Conservation (phyloP, 169 alveolate species). For the Plasmodium cynomolgi region DNA sequence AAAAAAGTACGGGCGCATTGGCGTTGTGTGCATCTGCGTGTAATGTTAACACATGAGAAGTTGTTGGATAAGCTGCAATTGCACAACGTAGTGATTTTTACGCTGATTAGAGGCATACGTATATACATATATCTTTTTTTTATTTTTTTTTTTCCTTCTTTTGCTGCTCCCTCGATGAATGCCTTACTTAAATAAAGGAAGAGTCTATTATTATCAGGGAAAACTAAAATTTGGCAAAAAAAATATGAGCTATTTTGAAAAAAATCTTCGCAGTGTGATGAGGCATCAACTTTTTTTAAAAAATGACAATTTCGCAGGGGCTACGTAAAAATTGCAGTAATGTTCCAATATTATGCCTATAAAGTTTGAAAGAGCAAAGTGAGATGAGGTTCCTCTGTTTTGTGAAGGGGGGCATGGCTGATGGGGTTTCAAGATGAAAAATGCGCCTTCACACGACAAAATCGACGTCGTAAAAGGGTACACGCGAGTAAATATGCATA, state of each 20-base stretch:
- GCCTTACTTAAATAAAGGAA: not conserved
- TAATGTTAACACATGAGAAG: not conserved
- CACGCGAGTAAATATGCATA: not conserved
- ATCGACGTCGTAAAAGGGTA: not conserved
- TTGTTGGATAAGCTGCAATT: not conserved
- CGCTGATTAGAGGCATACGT: not conserved
- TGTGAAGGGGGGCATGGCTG: not conserved
- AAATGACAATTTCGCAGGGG: not conserved
- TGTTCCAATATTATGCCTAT: not conserved
- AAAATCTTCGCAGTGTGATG: not conserved
- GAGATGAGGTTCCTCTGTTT: not conserved
- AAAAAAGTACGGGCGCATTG: not conserved
- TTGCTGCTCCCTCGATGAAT: not conserved
- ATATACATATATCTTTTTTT: not conserved
- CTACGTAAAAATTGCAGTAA: conserved; percentile 12
- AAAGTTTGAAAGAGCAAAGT: conserved; percentile 15
- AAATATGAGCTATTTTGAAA: not conserved
- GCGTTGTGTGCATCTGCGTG: not conserved
- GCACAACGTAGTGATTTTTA: not conserved
- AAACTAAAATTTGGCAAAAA: not conserved
- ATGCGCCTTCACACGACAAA: not conserved
- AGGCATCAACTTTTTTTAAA: not conserved
- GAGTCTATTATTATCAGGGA: not conserved
- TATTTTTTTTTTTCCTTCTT: not conserved
- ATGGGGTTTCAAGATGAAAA: not conserved